Evolutionary conservation across 2,329 filamentous ascomycete genomes (phyloP), one percentile per base, ranked within the genome.

Genomic region (Xylaria sp.): DNA sequence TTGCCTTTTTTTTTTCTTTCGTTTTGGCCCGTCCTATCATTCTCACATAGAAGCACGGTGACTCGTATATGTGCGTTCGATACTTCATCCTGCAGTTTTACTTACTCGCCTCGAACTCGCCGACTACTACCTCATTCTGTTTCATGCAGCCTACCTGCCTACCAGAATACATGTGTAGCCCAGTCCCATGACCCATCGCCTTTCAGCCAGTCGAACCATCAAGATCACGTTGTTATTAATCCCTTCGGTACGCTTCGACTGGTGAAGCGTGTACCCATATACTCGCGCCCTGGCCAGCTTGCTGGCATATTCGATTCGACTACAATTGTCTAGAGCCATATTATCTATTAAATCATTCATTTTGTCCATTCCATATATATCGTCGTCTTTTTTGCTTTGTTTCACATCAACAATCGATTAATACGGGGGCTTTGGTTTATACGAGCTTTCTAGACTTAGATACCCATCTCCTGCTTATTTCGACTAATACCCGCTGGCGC

Each of bases 141-240:
- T 51, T 31, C 49, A 59, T 69, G 59, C 67, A 48, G 62, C 44
- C 31, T 23, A n/a, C 58, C 44, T 33, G 48, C 36, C 36, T 36
- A 51, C 31, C 53, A 42, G 54, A 40, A 42, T 38, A 42, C 62
- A 28, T 59, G 23, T 33, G 26, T 36, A 65, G 20, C 20, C 31
- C 40, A 40, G 58, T 63, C 67, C 38, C 58, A 66, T 63, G 59
- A 63, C 63, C 62, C 51, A 7, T 66, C 59, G 67, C 38, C 63
- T 59, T 40, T 54, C 38, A 63, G 46, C 67, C 54, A 62, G 54
- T 59, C 63, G 67, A 69, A 63, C 58, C 59, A 69, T 46, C 54
- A 40, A 36, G 38, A 66, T 51, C 53, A 44, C 53, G 67, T 63
- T 63, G 40, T 59, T 54, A 38, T 38, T 38, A 13, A 33, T 13